Conservation (phyloP, 208 protist species). For the Endotrypanum monterogeii region DNA sequence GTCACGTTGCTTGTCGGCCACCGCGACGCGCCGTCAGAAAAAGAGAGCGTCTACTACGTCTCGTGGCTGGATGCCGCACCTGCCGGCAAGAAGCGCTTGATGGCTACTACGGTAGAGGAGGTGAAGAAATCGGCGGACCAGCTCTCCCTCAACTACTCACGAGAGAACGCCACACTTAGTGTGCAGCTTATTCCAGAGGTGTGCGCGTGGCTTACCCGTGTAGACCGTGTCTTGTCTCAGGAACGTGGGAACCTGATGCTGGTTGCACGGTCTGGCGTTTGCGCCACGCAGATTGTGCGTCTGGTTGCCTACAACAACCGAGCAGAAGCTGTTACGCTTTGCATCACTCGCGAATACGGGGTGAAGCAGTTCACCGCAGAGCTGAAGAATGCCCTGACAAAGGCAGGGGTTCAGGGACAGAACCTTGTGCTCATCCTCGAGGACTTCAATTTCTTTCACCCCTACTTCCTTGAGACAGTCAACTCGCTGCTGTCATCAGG, state of each 20-base stretch:
- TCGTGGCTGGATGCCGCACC: slow-evolving; percentile 61
- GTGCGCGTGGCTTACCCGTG: slow-evolving; percentile 89
- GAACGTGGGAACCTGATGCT: slow-evolving; percentile 95
- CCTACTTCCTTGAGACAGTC: slow-evolving; percentile 92
- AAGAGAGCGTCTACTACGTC: slow-evolving; percentile 78
- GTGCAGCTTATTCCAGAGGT: slow-evolving; percentile 96
- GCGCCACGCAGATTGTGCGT: slow-evolving; percentile 88
- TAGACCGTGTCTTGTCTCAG: slow-evolving; percentile 96
- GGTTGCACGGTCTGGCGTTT: slow-evolving; percentile 93
- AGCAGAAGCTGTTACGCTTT: slow-evolving; percentile 90
- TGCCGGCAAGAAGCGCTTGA: slow-evolving; percentile 61
- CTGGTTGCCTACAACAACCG: slow-evolving; percentile 92
- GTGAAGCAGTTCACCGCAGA: slow-evolving; percentile 95
- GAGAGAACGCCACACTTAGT: slow-evolving; percentile 93
- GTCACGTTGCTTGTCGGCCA: slow-evolving; percentile 78
- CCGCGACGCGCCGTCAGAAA: slow-evolving; percentile 64
- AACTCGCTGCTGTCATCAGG: slow-evolving; percentile 97
- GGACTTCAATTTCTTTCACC: slow-evolving; percentile 94
- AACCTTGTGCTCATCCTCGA: slow-evolving; percentile 94
- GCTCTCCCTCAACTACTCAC: slow-evolving; percentile 89
- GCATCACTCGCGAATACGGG: slow-evolving; percentile 91
- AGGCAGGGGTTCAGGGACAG: slow-evolving; percentile 91
- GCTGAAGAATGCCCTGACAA: slow-evolving; percentile 92
- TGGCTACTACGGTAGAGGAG: slow-evolving; percentile 55
- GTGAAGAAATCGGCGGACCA: slow-evolving; percentile 73